A percentile compares a stretch with the other conserved stretches of the same genome.
Evolutionary conservation across 1,284 basidiomycete species (phyloP).

Genomic region (Boletus albobrunnescens): DNA sequence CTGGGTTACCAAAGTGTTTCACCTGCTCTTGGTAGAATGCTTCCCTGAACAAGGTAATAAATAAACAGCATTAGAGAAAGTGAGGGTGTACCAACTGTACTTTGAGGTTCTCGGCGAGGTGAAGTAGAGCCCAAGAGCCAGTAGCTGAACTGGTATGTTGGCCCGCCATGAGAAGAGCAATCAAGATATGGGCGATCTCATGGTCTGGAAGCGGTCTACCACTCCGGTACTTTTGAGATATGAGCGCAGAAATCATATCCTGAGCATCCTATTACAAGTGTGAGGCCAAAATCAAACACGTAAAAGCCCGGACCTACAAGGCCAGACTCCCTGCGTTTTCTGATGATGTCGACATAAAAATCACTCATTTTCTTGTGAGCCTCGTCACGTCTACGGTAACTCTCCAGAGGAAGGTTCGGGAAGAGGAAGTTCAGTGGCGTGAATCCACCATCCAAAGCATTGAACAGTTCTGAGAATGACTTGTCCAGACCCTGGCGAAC

Average conservation of each 20-base stretch:
- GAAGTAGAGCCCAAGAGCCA: slow-evolving; percentile 88
- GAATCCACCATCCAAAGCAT: slow-evolving; percentile 90
- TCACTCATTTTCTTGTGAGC: slow-evolving; percentile 94
- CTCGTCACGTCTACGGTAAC: slow-evolving; percentile 81
- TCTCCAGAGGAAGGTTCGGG: slow-evolving; percentile 88
- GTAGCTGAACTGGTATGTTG: slow-evolving; percentile 97
- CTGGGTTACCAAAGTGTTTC: slow-evolving; percentile 73
- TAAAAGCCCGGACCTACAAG: slow-evolving; percentile 32
- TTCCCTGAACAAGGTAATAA: slow-evolving; percentile 44
- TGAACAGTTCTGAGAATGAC: slow-evolving; percentile 82
- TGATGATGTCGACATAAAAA: slow-evolving; percentile 89
- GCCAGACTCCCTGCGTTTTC: slow-evolving; percentile 61
- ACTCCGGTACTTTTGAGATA: slow-evolving; percentile 83
- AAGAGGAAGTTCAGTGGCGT: slow-evolving; percentile 93
- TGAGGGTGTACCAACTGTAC: slow-evolving; percentile 56
- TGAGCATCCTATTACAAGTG: slow-evolving; percentile 54
- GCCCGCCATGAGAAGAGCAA: slow-evolving; percentile 93
- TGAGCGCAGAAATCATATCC: slow-evolving; percentile 92
- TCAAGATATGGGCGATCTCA: slow-evolving; percentile 97
- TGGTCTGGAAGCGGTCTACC: slow-evolving; percentile 79
- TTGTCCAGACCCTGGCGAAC: slow-evolving; percentile 80
- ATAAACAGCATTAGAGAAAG: background rate
- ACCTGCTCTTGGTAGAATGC: slow-evolving; percentile 88
- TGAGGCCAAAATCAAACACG: slow-evolving; percentile 6
- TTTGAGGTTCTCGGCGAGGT: slow-evolving; percentile 78